Evolutionary conservation across 148 eudicot genomes (phyloP).

Genomic region (Chenopodium berlandieri): DNA sequence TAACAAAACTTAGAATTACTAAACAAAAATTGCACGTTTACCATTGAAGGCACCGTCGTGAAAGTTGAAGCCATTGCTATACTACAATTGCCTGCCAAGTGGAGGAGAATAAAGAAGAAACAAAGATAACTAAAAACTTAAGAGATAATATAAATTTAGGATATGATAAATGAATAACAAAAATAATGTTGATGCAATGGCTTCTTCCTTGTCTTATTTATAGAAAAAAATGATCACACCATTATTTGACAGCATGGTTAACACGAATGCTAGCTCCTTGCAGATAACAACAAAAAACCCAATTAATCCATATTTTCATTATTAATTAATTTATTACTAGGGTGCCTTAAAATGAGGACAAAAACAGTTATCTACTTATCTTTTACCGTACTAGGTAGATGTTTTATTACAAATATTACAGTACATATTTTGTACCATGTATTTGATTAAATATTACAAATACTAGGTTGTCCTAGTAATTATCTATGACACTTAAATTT

Average conservation of each 20-base stretch:
- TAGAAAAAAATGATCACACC: neutral
- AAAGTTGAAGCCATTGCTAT: neutral
- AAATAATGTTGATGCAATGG: constrained; percentile 5
- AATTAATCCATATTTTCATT: neutral
- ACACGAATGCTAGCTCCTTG: neutral
- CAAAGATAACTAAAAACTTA: neutral
- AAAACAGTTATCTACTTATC: no score
- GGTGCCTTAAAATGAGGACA: neutral
- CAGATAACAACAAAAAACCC: neutral
- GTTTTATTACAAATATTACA: no score
- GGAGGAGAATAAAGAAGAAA: neutral
- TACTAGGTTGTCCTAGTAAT: no score
- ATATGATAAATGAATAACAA: no score
- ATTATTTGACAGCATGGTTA: constrained; percentile 11
- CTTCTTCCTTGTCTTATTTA: neutral
- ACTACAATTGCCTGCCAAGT: neutral
- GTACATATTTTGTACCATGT: no score
- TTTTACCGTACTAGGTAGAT: no score
- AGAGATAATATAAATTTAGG: neutral
- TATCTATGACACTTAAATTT: no score
- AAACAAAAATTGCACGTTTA: neutral
- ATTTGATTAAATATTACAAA: no score
- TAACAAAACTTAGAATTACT: neutral
- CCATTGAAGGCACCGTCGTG: constrained; percentile 6
- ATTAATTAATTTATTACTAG: neutral